phyloP scores from a whole-genome alignment of 2,329 filamentous ascomycete genomes.

The Zalaria obscura region DNA sequence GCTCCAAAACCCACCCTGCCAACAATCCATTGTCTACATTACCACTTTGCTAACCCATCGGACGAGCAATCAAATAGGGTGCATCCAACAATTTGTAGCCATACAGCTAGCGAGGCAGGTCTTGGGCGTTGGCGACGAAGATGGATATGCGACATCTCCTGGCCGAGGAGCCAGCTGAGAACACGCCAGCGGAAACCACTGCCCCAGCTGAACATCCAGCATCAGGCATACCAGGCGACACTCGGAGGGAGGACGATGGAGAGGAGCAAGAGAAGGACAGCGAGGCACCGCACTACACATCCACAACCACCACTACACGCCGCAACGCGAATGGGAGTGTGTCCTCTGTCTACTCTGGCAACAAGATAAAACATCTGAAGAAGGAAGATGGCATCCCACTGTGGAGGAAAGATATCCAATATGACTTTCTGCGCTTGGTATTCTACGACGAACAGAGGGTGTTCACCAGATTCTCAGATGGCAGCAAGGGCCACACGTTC shows the following conservation, averaged over 20 bases:
- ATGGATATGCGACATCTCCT: constrained; percentile 11
- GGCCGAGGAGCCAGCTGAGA: constrained; percentile 10
- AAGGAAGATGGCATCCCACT: constrained; percentile 80
- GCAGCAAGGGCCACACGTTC: constrained; percentile 60
- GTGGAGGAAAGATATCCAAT: constrained; percentile 80
- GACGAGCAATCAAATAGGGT: too few relatives aligned
- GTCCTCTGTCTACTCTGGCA: constrained; percentile 52
- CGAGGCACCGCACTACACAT: constrained; percentile 28
- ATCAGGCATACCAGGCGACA: not conserved
- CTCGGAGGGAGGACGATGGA: constrained; percentile 4
- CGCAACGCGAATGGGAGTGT: constrained; percentile 52
- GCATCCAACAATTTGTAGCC: too few relatives aligned
- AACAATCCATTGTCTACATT: too few relatives aligned
- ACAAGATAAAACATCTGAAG: constrained; percentile 74
- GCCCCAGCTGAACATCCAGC: not conserved
- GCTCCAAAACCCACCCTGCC: too few relatives aligned
- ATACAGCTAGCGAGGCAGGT: too few relatives aligned
- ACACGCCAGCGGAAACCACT: not conserved
- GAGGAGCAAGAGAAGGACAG: constrained; percentile 2
- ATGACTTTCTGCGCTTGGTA: constrained; percentile 67
- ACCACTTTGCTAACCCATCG: too few relatives aligned
- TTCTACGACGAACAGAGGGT: constrained; percentile 63
- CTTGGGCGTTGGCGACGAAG: not conserved
- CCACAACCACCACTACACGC: constrained; percentile 36
- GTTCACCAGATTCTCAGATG: constrained; percentile 87